Conservation (phyloP, 1,284 basidiomycete genomes). For the Boletus smithii region DNA sequence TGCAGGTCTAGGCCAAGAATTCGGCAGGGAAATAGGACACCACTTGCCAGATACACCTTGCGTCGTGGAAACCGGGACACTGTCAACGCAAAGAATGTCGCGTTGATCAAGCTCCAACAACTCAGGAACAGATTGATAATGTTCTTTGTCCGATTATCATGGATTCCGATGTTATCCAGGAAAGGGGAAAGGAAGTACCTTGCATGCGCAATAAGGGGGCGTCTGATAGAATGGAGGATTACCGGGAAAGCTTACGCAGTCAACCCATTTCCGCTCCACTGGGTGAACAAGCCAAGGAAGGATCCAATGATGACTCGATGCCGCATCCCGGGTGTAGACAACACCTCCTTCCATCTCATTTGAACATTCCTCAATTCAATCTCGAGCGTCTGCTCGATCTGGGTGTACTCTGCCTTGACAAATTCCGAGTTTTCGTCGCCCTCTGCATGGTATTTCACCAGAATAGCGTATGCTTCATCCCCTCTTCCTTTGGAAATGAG, state of each 20-base stretch:
- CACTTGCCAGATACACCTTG: slow-evolving; percentile 18
- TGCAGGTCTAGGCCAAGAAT: too few relatives aligned
- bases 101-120: slow-evolving; percentile 9
- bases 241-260: slow-evolving; percentile 4
- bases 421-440: slow-evolving; percentile 3
- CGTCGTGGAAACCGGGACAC: slow-evolving; percentile 15
- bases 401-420: slow-evolving; percentile 2
- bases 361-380: not conserved
- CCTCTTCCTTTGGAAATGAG: slow-evolving; percentile 1
- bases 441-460: slow-evolving; percentile 3
- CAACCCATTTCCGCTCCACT: slow-evolving; percentile 35
- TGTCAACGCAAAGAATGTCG: not conserved
- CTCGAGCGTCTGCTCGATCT: slow-evolving; percentile 29
- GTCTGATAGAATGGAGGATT: too few relatives aligned
- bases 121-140: slow-evolving; percentile 14
- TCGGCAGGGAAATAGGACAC: too few relatives aligned
- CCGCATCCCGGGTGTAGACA: slow-evolving; percentile 9
- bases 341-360: not conserved
- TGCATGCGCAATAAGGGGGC: too few relatives aligned
- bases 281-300: slow-evolving; percentile 44
- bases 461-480: not conserved
- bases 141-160: slow-evolving; percentile 15
- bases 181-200: slow-evolving; percentile 9
- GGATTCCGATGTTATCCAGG: slow-evolving; percentile 16
- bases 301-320: not conserved